Percentiles rank a stretch among this genome's conserved stretches.
Evolutionary conservation across 495 filamentous ascomycete genomes (phyloP).

Genomic region (Lophiostoma macrostomum): DNA sequence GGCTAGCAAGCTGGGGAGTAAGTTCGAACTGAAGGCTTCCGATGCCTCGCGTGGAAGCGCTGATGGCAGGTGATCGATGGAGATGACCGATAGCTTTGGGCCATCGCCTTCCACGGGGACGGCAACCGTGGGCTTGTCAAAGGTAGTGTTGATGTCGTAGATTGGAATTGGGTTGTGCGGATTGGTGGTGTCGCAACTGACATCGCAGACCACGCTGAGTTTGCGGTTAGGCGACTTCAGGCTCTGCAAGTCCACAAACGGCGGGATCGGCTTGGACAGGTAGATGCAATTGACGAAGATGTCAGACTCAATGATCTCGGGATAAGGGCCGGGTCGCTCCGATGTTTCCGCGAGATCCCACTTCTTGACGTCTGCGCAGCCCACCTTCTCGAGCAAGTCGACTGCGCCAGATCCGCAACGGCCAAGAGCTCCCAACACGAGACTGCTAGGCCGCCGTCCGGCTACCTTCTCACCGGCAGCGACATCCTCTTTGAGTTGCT

Average conservation of each 20-base stretch:
- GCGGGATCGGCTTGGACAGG: conserved; percentile 63
- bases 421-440: conserved; percentile 69
- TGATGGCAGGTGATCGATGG: conserved; percentile 87
- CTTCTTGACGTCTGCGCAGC: conserved; percentile 73
- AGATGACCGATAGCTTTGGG: conserved; percentile 29
- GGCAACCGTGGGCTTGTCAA: conserved; percentile 49
- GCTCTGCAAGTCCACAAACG: conserved; percentile 69
- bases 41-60: conserved; percentile 82
- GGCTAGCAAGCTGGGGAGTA: conserved; percentile 75
- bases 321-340: conserved; percentile 74
- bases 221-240: conserved; percentile 66
- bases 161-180: conserved; percentile 61
- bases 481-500: conserved; percentile 67
- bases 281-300: conserved; percentile 73
- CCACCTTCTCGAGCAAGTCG: conserved; percentile 70
- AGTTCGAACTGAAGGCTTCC: conserved; percentile 77
- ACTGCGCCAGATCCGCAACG: conserved; percentile 86
- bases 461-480: conserved; percentile 55
- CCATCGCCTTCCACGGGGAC: conserved; percentile 21
- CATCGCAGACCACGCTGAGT: conserved; percentile 85
- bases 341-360: conserved; percentile 95
- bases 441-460: conserved; percentile 50
- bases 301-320: conserved; percentile 73
- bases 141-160: conserved; percentile 49
- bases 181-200: conserved; percentile 60